Evolutionary conservation across 1,139 yeast species (phyloP), one percentile per base, ranked within the genome.

Genomic region (Suhomyces bokatorum): DNA sequence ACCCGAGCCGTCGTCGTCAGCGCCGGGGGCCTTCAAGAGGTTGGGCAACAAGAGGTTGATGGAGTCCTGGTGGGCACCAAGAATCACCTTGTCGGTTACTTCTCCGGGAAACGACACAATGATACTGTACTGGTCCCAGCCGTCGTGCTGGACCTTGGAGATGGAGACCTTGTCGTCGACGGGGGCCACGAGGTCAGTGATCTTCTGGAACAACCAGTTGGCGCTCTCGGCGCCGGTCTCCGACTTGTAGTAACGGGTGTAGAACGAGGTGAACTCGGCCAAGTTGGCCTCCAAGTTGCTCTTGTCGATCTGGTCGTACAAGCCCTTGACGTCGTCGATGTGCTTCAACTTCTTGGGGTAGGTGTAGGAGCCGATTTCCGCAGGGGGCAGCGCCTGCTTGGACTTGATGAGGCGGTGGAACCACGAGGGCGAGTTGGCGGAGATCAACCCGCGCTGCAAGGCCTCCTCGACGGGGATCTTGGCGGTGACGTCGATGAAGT

Each of bases 1-100:
- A 8, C 98, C 98, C 4, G 93, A 82, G 1, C 96, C 96, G 62
- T 91, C 89, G 58, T 91, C 99, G 63, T 91, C 98, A 4, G 97
- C 97, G 6, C 98, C 99, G 1, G 98, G 98, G 0, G 97, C 90
- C 37, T 80, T 76, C 55, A 85, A 60, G 16, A 83, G 50, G 40
- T 72, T 73, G n/a, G 96, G 96, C 47, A 87, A 74, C 41, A 87
- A 55, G 48, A 88, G 70, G 60, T 89, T 90, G 50, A 83, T 77
- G 2, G 96, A 86, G 62, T 91, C 99, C 60, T 86, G 88, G 66
- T 93, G 98, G 22, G 96, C 86, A 0, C 97, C 97, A 26, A 91
- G 79, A 15, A 91, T 81, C 3, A 91, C 85, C 40, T 67, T 67
- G 35, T 69, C 69, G 10, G 57, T 51, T 10, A 56, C 55, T 39